Evolutionary conservation across 2,329 filamentous ascomycete genomes (phyloP).

Genomic region (Gyromitra esculenta): DNA sequence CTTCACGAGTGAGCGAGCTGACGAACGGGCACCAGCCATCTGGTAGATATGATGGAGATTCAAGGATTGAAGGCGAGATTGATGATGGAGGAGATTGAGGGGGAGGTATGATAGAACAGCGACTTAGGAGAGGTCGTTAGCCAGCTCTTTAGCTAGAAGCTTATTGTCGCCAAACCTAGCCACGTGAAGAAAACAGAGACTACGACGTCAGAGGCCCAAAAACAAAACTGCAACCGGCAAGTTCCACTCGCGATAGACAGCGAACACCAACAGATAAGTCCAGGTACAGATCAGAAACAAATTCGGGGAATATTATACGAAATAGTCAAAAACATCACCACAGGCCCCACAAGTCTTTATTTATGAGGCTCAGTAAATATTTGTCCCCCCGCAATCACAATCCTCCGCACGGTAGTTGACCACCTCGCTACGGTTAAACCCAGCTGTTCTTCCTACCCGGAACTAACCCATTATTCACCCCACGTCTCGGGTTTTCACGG

Average conservation of each 20-base stretch:
- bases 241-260: constrained; percentile 19
- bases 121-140: not conserved
- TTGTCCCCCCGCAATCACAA: constrained; percentile 6
- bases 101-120: not conserved
- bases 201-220: constrained; percentile 20
- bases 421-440: constrained; percentile 14
- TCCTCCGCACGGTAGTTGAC: not conserved
- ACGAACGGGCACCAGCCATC: constrained; percentile 51
- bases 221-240: constrained; percentile 29
- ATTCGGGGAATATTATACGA: not conserved
- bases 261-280: not conserved
- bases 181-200: constrained; percentile 18
- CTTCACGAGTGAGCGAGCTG: constrained; percentile 49
- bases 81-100: not conserved
- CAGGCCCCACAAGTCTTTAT: constrained; percentile 23
- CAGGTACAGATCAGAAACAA: constrained; percentile 2
- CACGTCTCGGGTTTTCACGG: constrained; percentile 38
- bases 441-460: constrained; percentile 7
- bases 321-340: not conserved
- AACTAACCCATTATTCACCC: constrained; percentile 14
- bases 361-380: constrained; percentile 32
- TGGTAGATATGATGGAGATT: not conserved
- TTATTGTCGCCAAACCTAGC: constrained; percentile 12
- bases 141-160: constrained; percentile 14
- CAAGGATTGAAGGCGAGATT: not conserved